Percentiles rank a stretch among this genome's conserved stretches.
Conservation (phyloP, 2,329 filamentous ascomycete genomes). For the Fusarium neocosmosporiellum region DNA sequence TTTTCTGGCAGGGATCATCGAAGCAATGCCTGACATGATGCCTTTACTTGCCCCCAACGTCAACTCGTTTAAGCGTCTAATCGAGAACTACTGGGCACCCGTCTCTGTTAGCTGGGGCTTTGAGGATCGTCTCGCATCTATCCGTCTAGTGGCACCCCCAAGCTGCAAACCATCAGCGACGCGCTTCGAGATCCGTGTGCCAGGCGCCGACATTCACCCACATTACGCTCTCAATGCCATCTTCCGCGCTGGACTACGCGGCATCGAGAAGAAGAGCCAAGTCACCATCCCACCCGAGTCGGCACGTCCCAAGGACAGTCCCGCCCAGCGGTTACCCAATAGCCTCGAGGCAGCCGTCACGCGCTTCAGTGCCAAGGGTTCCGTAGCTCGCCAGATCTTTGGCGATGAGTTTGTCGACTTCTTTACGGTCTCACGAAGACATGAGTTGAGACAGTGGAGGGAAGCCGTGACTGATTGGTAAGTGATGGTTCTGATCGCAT, state of each 20-base stretch:
- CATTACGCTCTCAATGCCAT: not conserved
- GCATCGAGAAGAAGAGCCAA: not conserved
- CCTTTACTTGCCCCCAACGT: not conserved
- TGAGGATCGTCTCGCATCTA: not conserved
- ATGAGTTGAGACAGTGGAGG: not conserved
- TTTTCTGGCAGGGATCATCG: not conserved
- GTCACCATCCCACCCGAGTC: not conserved
- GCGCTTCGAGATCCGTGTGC: not conserved
- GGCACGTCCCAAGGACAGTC: not conserved
- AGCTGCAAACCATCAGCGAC: not conserved
- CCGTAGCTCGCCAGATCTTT: not conserved
- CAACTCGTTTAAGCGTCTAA: not conserved
- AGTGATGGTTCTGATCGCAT: not conserved
- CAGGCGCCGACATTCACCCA: not conserved
- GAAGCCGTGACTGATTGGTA: not conserved
- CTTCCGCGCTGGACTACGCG: not conserved
- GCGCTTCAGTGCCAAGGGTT: not conserved
- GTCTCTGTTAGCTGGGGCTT: not conserved
- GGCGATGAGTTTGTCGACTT: not conserved
- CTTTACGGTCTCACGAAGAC: not conserved
- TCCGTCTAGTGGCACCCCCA: not conserved
- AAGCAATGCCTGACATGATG: not conserved
- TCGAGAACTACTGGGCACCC: not conserved
- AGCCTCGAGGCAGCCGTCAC: not conserved
- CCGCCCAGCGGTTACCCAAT: not conserved